Conservation (phyloP, 108 stramenopile species). For the Nannochloropsis oceanica region DNA sequence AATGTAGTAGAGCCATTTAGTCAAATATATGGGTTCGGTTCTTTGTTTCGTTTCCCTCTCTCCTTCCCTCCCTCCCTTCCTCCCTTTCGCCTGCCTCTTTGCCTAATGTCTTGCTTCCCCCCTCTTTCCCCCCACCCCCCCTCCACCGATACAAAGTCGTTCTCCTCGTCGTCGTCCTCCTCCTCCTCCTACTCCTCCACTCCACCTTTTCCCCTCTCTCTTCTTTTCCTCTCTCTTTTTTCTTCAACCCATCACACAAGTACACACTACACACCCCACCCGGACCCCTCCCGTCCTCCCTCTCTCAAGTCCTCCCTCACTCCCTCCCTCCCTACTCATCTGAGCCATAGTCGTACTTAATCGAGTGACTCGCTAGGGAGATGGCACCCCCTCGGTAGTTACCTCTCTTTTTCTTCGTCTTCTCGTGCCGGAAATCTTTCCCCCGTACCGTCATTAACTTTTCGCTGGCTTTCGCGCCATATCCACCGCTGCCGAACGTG, state of each 20-base stretch:
- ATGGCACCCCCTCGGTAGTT: constrained; percentile 45
- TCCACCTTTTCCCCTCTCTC: background rate
- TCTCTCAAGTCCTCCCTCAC: background rate
- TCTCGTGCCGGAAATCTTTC: constrained; percentile 95
- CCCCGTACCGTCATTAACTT: constrained; percentile 81
- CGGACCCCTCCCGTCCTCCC: background rate
- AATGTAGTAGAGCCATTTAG: background rate
- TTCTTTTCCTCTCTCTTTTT: background rate
- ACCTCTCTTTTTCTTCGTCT: constrained; percentile 93
- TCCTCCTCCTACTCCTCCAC: background rate
- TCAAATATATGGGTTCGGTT: background rate
- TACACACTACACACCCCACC: background rate
- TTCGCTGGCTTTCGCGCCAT: constrained; percentile 77
- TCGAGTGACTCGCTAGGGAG: constrained; percentile 38
- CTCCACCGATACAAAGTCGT: background rate
- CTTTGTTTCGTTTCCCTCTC: no score
- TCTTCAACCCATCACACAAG: background rate
- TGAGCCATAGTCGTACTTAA: constrained; percentile 37
- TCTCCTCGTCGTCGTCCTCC: background rate
- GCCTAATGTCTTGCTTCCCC: background rate
- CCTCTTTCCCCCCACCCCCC: background rate
- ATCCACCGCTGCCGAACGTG: constrained; percentile 82
- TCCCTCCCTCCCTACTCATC: background rate
- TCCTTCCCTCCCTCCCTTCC: background rate
- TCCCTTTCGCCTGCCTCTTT: background rate